Evolutionary conservation across 2,329 filamentous ascomycete genomes (phyloP), one percentile per base, ranked within the genome.

Genomic region (Hypoxylon sp.): DNA sequence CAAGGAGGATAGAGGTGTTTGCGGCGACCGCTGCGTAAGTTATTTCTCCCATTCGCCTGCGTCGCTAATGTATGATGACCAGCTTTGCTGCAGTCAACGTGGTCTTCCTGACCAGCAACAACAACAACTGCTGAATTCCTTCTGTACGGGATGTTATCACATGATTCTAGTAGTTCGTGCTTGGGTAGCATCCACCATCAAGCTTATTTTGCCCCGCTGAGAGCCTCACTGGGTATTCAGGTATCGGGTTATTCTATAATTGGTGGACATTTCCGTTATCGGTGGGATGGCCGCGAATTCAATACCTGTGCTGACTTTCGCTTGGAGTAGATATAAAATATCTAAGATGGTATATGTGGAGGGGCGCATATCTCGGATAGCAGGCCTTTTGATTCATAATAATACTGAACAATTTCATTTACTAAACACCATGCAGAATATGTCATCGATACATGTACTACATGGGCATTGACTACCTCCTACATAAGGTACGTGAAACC

Each of bases 11-110:
- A 25, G 68, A 73, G 44, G 56, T 73, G 2, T 72, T 72, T 48
- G 68, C 59, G 14, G 72, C 64, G 2, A 72, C 60, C 25, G 68
- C 73, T 11, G 67, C 69, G 60, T 69, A 75, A 69, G 70, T 77
- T 20, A 20, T 53, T 2, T 20, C 11, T 31, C 22, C 30, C 6
- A 44, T 44, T 37, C 6, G 27, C 25, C 5, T 17, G 22, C 20
- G 1, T 40, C 33, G 40, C 55, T 49, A 48, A 55, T 14, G 20
- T 35, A 20, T 37, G 3, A 0, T 10, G 5, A 11, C 11, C 31
- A 59, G 55, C 8, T 64, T 59, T 42, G 40, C 48, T 0, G 55
- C 61, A 8, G 55, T 59, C 17, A 64, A 59, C 7, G 48, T 59
- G 13, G 53, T 57, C 10, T 63, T 56, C 44, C 13, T 62, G 31